A percentile compares a stretch with the other conserved stretches of the same genome.
Evolutionary conservation across 2,329 filamentous ascomycete genomes (phyloP).

Genomic region (Diplodia scrobiculata): DNA sequence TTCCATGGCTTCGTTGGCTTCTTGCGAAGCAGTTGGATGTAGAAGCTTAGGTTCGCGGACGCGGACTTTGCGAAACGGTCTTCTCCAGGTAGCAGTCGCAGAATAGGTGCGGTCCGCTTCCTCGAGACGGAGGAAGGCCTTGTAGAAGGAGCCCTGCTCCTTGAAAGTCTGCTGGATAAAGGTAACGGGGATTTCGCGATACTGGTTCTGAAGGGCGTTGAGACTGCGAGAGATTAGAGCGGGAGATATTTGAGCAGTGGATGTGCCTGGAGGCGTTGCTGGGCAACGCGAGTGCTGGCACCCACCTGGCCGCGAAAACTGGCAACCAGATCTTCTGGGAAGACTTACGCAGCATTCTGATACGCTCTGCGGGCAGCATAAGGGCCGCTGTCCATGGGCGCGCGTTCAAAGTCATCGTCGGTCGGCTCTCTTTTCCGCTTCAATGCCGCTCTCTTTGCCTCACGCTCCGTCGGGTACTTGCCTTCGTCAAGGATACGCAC

Average conservation of each 20-base stretch:
- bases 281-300: not conserved
- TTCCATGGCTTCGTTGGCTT: constrained; percentile 19
- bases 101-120: constrained; percentile 40
- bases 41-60: constrained; percentile 8
- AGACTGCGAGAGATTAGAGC: constrained; percentile 31
- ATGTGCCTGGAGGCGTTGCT: not conserved
- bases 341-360: constrained; percentile 9
- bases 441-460: constrained; percentile 34
- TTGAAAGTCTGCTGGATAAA: constrained; percentile 41
- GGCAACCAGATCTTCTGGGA: not conserved
- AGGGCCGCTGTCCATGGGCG: not conserved
- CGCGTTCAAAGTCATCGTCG: not conserved
- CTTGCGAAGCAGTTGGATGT: not conserved
- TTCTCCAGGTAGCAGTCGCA: constrained; percentile 38
- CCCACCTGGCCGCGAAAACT: not conserved
- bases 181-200: constrained; percentile 42
- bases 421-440: constrained; percentile 38
- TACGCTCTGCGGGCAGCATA: constrained; percentile 3
- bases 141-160: constrained; percentile 43
- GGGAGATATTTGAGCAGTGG: not conserved
- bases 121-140: constrained; percentile 43
- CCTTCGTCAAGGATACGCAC: constrained; percentile 39
- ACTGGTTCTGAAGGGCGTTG: constrained; percentile 48
- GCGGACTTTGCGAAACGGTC: constrained; percentile 31
- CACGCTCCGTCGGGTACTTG: constrained; percentile 41